Base-by-base conservation (phyloP, 805 yeast genomes). In the Debaryomyces tyrocola region DNA sequence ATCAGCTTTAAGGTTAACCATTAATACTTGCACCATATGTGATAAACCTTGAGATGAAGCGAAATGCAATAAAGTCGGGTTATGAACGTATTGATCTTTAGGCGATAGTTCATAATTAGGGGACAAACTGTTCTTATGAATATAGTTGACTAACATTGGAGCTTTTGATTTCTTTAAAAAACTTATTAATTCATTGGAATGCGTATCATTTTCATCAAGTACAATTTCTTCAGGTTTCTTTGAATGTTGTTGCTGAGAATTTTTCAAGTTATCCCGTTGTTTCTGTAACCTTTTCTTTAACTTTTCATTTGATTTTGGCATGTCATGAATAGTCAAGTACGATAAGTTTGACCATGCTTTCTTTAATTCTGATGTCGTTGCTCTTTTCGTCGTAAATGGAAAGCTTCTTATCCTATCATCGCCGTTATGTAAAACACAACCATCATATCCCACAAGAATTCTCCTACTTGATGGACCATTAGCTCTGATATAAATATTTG, bases 381-480 rank as follows among this genome's bases (percentile, higher is more conserved):
- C 96, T 53, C 97, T 77, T 46, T 80, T 81, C 0, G 99, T 92
- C 0, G 96, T 85, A 67, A 94, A 90, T 1, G 99, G 99, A 60
- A 92, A 82, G 2, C 74, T 65, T 51, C 78, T 80, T 6, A 94
- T 65, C 51, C 96, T 74, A 0, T 69, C 52, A 60, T 92, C 97
- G 29, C 68, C 67, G 27, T 57, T 67, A 29, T 73, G 58, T 6
- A 81, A 63, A 1, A 80, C 74, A 0, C 84, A 77, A 27, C 83
- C 83, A 28, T 80, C 84, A 55, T 83, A 85, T 2, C 87, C 90
- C 41, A 85, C 72, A 20, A 94, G 62, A 2, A 84, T 75, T 47
- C 77, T 83, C 49, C 82, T 77, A 54, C 84, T 87, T 11, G 81
- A 61, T 7, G 83, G 74, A 17, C 96, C 96, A 52, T 83, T 83